Base-by-base conservation (phyloP, 1,139 yeast genomes). In the Yamadazyma kanchanaburiensis region DNA sequence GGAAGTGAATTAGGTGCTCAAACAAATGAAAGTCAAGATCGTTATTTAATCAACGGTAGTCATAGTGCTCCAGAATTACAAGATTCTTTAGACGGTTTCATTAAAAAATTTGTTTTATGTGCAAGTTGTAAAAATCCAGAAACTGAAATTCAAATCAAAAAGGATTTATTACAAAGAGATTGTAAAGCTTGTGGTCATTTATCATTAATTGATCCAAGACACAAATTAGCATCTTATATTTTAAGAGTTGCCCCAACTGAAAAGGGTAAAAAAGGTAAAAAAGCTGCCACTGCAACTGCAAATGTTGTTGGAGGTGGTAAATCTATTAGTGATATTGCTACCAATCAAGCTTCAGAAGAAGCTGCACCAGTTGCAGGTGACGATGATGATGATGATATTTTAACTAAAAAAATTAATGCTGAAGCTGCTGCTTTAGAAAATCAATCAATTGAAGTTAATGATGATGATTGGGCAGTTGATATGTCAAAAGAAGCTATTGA, bases 101-200 rank as follows among this genome's bases (percentile, higher is more conserved):
- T 91, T 65, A 72, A 70, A 64, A 88, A 82, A 63, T 94, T 88
- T 55, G 96, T 91, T 38, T 74, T 91, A 34, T 91, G 99, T 74
- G 91, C 85, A 20, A 75, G 87, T 39, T 91, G 99, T 73, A 85
- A 85, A 70, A 91, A 91, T 65, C 99, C 99, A 20, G 99, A 91
- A 65, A 91, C 99, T 22, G 96, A 87, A 53, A 81, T 89, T 52
- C 73, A 81, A 48, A 72, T 89, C 51, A 78, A 84, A 46, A 85
- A 81, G 48, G 94, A 82, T 30, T 70, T 69, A 43, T 68, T 94
- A 55, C 81, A 81, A 50, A 80, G 91, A 62, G 97, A 91, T 60
- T 91, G 99, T 73, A 91, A 91, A 62, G 99, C 99, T 18, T 91
- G 99, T 73, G 99, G 99, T 63, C 80, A 81, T 58, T 76, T 89